Percentiles rank a stretch among this genome's conserved stretches.
Evolutionary conservation across 1,284 basidiomycete genomes (phyloP).

Genomic region (Irpex lacteus): DNA sequence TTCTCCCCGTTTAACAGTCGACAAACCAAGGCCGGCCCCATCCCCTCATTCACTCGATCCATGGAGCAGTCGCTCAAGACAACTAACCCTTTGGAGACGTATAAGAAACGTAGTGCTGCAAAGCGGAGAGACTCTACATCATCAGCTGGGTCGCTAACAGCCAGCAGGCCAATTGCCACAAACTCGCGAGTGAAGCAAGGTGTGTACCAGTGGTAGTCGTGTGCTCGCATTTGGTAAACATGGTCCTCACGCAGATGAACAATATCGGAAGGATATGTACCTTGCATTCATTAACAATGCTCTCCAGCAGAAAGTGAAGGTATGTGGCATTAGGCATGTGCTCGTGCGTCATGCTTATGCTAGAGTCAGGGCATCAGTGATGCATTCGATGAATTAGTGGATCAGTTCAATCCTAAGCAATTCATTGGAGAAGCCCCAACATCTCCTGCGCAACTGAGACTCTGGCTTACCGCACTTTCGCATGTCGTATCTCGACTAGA

Average conservation of each 20-base stretch:
- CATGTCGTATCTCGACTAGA: slow-evolving; percentile 83
- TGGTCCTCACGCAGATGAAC: slow-evolving; percentile 47
- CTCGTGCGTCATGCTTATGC: slow-evolving; percentile 8
- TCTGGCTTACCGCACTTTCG: slow-evolving; percentile 73
- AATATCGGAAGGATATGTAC: slow-evolving; percentile 79
- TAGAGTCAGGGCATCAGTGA: slow-evolving; percentile 57
- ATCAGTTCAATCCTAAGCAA: slow-evolving; percentile 63
- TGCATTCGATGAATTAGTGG: slow-evolving; percentile 68
- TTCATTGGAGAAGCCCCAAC: slow-evolving; percentile 30
- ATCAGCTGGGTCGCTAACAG: slow-evolving; percentile 32
- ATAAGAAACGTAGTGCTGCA: slow-evolving; percentile 36
- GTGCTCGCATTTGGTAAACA: not conserved
- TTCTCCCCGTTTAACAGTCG: slow-evolving; percentile 71
- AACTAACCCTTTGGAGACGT: slow-evolving; percentile 37
- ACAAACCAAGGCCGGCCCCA: slow-evolving; percentile 62
- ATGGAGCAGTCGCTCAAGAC: slow-evolving; percentile 42
- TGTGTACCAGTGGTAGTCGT: slow-evolving; percentile 16
- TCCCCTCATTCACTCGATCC: slow-evolving; percentile 39
- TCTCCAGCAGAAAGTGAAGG: slow-evolving; percentile 69
- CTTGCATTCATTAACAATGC: slow-evolving; percentile 83
- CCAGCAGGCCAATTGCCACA: slow-evolving; percentile 69
- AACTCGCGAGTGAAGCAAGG: slow-evolving; percentile 72
- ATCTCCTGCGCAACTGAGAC: slow-evolving; percentile 59
- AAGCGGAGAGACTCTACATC: slow-evolving; percentile 30
- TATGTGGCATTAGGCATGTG: slow-evolving; percentile 31